phyloP scores from a whole-genome alignment of 1,284 basidiomycete species.

The Cryptococcus sp. region DNA sequence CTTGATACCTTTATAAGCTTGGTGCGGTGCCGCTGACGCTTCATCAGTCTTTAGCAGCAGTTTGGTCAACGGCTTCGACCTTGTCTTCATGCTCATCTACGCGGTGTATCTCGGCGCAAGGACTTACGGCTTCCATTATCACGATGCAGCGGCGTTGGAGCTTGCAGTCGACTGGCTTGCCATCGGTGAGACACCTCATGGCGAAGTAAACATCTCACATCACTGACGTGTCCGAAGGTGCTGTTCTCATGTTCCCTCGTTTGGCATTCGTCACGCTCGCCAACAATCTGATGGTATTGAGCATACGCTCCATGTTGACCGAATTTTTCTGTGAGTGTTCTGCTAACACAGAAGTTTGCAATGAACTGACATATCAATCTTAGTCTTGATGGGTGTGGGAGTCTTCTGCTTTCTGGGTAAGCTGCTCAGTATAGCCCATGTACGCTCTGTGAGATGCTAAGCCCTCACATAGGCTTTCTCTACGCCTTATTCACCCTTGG shows the following conservation, averaged over 20 bases:
- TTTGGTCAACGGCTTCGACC: constrained; percentile 75
- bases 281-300: constrained; percentile 68
- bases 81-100: constrained; percentile 73
- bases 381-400: constrained; percentile 77
- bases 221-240: constrained; percentile 58
- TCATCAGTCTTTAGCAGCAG: constrained; percentile 48
- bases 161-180: constrained; percentile 49
- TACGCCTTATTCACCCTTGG: constrained; percentile 82
- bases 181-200: constrained; percentile 30
- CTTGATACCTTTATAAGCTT: constrained; percentile 10
- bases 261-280: constrained; percentile 82
- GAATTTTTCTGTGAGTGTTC: constrained; percentile 54
- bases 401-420: constrained; percentile 65
- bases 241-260: constrained; percentile 85
- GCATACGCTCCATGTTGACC: constrained; percentile 52
- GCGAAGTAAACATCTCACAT: neutral
- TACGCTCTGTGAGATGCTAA: too few species aligned
- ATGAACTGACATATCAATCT: constrained; percentile 12
- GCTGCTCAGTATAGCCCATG: neutral
- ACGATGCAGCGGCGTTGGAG: constrained; percentile 62
- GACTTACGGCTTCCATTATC: constrained; percentile 68
- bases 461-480: constrained; percentile 70
- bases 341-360: constrained; percentile 31
- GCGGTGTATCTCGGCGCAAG: constrained; percentile 72
- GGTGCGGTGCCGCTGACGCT: constrained; percentile 2